Evolutionary conservation across 352 stramenopile species (phyloP).

Genomic region (Phytopythium delawarense): DNA sequence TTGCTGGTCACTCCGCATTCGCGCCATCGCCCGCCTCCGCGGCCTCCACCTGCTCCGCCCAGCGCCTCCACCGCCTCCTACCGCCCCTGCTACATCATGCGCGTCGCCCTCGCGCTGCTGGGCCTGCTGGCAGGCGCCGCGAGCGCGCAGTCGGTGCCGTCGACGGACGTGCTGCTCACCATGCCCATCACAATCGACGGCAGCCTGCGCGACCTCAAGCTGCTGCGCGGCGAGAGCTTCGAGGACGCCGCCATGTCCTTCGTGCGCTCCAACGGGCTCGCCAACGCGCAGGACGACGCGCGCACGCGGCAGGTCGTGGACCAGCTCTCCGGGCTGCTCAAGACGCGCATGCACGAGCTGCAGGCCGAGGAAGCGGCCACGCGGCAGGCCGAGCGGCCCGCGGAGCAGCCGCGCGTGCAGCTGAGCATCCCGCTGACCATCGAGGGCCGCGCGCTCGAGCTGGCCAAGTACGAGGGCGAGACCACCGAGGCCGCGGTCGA

Average conservation of each 20-base stretch:
- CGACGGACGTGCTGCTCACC: conserved; percentile 60
- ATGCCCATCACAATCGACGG: conserved; percentile 66
- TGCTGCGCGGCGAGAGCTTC: conserved; percentile 63
- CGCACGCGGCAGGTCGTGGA: conserved; percentile 54
- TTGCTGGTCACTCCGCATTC: not conserved
- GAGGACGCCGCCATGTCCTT: conserved; percentile 63
- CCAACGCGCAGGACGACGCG: conserved; percentile 39
- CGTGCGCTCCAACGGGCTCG: conserved; percentile 52
- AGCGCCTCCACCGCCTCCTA: conserved; percentile 2
- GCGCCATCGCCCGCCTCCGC: not conserved
- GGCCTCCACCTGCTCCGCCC: not conserved
- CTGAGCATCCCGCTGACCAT: conserved; percentile 57
- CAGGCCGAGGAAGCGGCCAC: conserved; percentile 15
- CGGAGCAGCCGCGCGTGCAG: conserved; percentile 37
- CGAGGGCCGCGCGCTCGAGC: conserved; percentile 35
- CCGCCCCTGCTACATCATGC: conserved; percentile 4
- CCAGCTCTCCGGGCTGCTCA: conserved; percentile 61
- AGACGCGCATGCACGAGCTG: conserved; percentile 55
- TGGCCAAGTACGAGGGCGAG: conserved; percentile 65
- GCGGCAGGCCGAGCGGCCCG: conserved; percentile 4
- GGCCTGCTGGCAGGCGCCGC: conserved; percentile 13
- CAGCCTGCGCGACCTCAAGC: conserved; percentile 48
- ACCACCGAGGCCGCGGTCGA: conserved; percentile 46
- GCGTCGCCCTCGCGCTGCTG: conserved; percentile 19
- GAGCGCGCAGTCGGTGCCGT: conserved; percentile 24